Evolutionary conservation across 352 stramenopile genomes (phyloP), one percentile per base, ranked within the genome.

Genomic region (Thalassiosira hispida): DNA sequence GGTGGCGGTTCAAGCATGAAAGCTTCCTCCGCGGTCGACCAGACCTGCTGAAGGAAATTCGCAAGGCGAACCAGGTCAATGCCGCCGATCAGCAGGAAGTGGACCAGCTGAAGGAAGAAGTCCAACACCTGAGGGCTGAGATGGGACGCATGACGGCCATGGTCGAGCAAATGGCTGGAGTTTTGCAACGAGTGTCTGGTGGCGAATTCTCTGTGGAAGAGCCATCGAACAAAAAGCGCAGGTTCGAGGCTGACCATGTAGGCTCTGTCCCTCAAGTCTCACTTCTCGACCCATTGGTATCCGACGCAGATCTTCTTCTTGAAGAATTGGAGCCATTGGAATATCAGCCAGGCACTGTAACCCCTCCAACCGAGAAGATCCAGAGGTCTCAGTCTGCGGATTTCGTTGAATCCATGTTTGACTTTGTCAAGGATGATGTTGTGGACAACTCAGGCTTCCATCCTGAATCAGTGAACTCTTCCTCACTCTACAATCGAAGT

Each of bases 1-100:
- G 79, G 56, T 93, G 86, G 84, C 49, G 77, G 52, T 93, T 93
- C 66, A 86, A 85, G 25, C 88, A 93, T 69, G 81, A 91, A 44
- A 84, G 84, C 38, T 93, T 93, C 55, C 44, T 85, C n/a, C 72
- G 80, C 9, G 86, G 85, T 22, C 68, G 88, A 49, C 75, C 76
- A 3, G 88, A 93, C 62, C 63, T 93, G 5, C 49, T 93, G 33
- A 64, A 56, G 0, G 82, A 91, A 69, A 93, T 93, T 51, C 66
- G 66, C 14, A 93, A 92, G 60, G 75, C 77, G 2, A 92, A 87
- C 62, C 81, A 91, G 35, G 79, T 67, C 0, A 87, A 91, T 62
- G 66, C 69, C 20, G 77, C 86, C 0, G 84, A 91, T 67, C 86
- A 91, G 44, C 57, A 86, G 46, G 88, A 93, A 66, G 85, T 93